Percentiles rank a stretch among this genome's conserved stretches.
These are phyloP conservation scores for Pichia cephalocereana DNA, from an alignment of 805 yeast species.

Conservation along the genomic window DNA sequence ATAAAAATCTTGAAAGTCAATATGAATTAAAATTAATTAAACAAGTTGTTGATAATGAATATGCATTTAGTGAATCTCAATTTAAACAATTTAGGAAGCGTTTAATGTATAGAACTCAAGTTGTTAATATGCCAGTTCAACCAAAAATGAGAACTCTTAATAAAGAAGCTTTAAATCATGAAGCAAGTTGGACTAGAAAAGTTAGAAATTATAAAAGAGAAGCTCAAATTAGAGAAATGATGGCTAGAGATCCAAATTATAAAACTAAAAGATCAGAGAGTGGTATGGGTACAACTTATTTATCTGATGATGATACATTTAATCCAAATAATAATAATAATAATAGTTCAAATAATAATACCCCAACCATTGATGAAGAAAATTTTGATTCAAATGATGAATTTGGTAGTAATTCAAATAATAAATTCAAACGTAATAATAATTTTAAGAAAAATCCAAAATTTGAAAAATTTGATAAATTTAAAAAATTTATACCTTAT, in stretches of 20 bases:
- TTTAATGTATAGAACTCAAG: conserved; percentile 40
- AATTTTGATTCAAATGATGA: background rate
- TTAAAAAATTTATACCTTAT: conserved; percentile 53
- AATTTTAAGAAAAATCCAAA: conserved; percentile 2
- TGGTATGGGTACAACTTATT: conserved; percentile 24
- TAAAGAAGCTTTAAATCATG: conserved; percentile 26
- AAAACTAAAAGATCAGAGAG: conserved; percentile 8
- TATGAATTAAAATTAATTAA: conserved; percentile 75
- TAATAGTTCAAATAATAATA: conserved; percentile 2
- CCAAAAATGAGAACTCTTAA: conserved; percentile 36
- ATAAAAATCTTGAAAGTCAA: conserved; percentile 64
- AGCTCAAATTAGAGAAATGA: conserved; percentile 8
- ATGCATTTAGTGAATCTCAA: conserved; percentile 81
- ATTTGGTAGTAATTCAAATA: background rate
- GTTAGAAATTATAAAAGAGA: conserved; percentile 14
- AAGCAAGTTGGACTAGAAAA: conserved; percentile 25
- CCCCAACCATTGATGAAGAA: no score
- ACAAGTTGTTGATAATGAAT: conserved; percentile 76
- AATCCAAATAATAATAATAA: conserved; percentile 2
- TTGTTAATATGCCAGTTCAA: conserved; percentile 43
- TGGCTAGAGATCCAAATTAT: conserved; percentile 14
- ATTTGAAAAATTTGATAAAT: conserved; percentile 9
- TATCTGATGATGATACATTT: conserved; percentile 1
- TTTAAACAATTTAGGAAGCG: conserved; percentile 46
- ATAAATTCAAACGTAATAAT: background rate